A percentile compares a stretch with the other conserved stretches of the same genome.
phyloP scores from a whole-genome alignment of 176 grass and related monocot species.

The Phoenix dactylifera region DNA sequence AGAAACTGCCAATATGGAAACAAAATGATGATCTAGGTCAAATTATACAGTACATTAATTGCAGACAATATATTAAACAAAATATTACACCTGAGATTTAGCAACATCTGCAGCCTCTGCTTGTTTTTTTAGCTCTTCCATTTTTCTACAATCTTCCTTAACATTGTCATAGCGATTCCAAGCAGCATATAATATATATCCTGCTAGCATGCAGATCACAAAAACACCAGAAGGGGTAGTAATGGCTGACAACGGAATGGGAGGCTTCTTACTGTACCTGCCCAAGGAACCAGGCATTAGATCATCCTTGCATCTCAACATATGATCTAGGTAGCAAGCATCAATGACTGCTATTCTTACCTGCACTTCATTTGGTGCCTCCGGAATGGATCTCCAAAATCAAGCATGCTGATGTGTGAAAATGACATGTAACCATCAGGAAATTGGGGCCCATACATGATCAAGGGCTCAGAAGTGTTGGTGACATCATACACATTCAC shows the following conservation, averaged over 20 bases:
- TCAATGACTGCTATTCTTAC: constrained; percentile 21
- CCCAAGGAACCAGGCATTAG: constrained; percentile 15
- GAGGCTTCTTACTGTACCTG: constrained; percentile 82
- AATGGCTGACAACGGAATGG: constrained; percentile 53
- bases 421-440: constrained; percentile 45
- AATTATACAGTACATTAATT: not conserved
- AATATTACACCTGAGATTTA: constrained; percentile 78
- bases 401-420: constrained; percentile 58
- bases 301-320: too few species aligned
- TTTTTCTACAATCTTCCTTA: constrained; percentile 89
- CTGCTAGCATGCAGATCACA: constrained; percentile 61
- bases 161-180: constrained; percentile 88
- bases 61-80: constrained; percentile 4
- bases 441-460: constrained; percentile 90
- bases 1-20: constrained; percentile 70
- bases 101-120: constrained; percentile 95
- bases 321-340: too few species aligned
- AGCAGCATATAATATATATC: constrained; percentile 85
- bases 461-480: constrained; percentile 60
- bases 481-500: constrained; percentile 98
- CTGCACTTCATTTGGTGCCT: constrained; percentile 94
- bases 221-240: constrained; percentile 63
- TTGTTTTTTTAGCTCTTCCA: constrained; percentile 73
- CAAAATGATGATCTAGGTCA: constrained; percentile 15
- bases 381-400: constrained; percentile 91